Evolutionary conservation across 768 basidiomycete genomes (phyloP).

Genomic region (Crucibulum laeve): DNA sequence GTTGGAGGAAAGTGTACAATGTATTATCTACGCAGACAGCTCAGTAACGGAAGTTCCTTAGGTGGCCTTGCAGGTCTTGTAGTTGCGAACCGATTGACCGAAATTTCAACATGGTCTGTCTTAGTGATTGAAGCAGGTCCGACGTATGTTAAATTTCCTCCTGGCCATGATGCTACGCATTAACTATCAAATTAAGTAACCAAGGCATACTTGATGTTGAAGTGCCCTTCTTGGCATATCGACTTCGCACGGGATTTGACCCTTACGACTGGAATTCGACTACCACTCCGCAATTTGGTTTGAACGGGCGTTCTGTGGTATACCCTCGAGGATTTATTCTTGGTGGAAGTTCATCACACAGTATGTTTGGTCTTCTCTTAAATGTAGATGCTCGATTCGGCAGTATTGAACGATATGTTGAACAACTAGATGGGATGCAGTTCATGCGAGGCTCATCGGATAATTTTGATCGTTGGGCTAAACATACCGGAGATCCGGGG

Average conservation of each 20-base stretch:
- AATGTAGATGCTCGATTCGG: background rate
- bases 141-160: slow-evolving; percentile 11
- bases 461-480: slow-evolving; percentile 51
- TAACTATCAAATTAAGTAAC: slow-evolving; percentile 5
- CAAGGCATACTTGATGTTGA: slow-evolving; percentile 8
- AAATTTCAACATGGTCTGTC: slow-evolving; percentile 27
- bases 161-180: background rate
- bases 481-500: slow-evolving; percentile 36
- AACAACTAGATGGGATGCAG: slow-evolving; percentile 20
- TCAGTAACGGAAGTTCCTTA: background rate
- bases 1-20: background rate
- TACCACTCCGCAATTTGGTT: slow-evolving; percentile 7
- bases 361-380: slow-evolving; percentile 3
- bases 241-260: background rate
- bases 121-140: slow-evolving; percentile 35
- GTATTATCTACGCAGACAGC: background rate
- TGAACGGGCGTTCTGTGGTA: slow-evolving; percentile 6
- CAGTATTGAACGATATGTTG: too few relatives aligned
- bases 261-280: slow-evolving; percentile 12
- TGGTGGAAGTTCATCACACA: slow-evolving; percentile 14
- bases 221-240: slow-evolving; percentile 11
- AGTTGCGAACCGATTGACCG: slow-evolving; percentile 38
- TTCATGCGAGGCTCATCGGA: slow-evolving; percentile 26
- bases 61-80: slow-evolving; percentile 41
- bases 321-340: slow-evolving; percentile 10